Evolutionary conservation across 2,329 filamentous ascomycete species (phyloP).

Genomic region (Pyricularia pennisetigena): DNA sequence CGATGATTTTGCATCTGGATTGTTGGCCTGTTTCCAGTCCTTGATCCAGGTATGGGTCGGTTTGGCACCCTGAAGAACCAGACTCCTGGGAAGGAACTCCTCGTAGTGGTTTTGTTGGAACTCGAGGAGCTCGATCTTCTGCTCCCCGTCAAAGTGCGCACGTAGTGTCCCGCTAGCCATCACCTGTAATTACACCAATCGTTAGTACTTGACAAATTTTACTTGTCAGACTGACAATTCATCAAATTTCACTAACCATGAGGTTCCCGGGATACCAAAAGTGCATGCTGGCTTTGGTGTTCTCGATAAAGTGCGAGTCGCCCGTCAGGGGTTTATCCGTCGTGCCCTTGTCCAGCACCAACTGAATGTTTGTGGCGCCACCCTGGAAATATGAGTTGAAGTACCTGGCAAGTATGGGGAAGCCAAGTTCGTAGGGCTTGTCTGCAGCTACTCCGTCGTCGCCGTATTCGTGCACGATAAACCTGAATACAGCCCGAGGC

Average conservation of each 20-base stretch:
- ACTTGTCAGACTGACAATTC: not conserved
- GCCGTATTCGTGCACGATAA: slow-evolving; percentile 51
- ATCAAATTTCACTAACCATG: not conserved
- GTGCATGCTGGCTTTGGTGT: slow-evolving; percentile 66
- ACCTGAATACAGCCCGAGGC: slow-evolving; percentile 63
- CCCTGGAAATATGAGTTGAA: slow-evolving; percentile 85
- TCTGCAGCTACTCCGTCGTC: slow-evolving; percentile 37
- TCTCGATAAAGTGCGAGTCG: slow-evolving; percentile 65
- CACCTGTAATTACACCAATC: slow-evolving; percentile 37
- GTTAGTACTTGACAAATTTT: slow-evolving; percentile 4
- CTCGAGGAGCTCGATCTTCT: slow-evolving; percentile 78
- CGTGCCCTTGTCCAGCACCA: slow-evolving; percentile 64
- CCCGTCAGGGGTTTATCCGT: slow-evolving; percentile 46
- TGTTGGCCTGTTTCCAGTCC: slow-evolving; percentile 53
- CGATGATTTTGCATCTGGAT: slow-evolving; percentile 46
- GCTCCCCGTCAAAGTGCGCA: slow-evolving; percentile 68
- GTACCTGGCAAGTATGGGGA: slow-evolving; percentile 73
- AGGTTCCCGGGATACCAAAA: slow-evolving; percentile 57
- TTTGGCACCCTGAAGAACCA: slow-evolving; percentile 50
- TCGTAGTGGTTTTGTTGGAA: slow-evolving; percentile 69
- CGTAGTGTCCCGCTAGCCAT: slow-evolving; percentile 68
- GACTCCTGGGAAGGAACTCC: slow-evolving; percentile 69
- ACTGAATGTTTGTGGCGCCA: slow-evolving; percentile 75
- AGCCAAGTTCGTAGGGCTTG: slow-evolving; percentile 82
- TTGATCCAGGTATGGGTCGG: slow-evolving; percentile 56